These are phyloP conservation scores for Quercus mongolica DNA, from an alignment of 306 rosid species.

Conservation along the genomic window DNA sequence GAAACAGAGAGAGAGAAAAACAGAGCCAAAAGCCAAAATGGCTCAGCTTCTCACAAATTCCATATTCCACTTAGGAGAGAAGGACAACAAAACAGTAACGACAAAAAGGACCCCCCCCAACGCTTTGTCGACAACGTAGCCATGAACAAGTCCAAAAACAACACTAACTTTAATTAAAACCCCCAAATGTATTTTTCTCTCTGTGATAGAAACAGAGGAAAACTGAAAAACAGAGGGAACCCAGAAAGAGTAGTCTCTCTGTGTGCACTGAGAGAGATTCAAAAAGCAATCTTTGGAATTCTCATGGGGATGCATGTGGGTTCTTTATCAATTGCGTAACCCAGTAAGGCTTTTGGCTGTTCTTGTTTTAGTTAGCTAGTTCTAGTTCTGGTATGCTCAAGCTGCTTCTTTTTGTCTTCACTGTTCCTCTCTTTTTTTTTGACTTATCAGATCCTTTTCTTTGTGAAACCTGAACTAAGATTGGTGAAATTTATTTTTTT, in stretches of 20 bases:
- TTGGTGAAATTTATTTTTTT: not conserved
- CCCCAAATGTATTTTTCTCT: slow-evolving; percentile 23
- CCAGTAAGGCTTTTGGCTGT: slow-evolving; percentile 38
- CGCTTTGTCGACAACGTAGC: slow-evolving; percentile 73
- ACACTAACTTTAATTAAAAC: slow-evolving; percentile 22
- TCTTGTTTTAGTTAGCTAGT: slow-evolving; percentile 9
- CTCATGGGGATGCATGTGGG: slow-evolving; percentile 32
- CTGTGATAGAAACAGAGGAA: slow-evolving; percentile 19
- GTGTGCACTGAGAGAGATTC: slow-evolving; percentile 6
- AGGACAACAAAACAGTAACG: slow-evolving; percentile 59
- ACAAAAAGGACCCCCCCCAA: slow-evolving; percentile 61
- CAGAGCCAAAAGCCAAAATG: slow-evolving; percentile 3
- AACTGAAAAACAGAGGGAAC: not conserved
- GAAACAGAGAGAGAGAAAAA: slow-evolving; percentile 9
- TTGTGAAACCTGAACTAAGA: slow-evolving; percentile 14
- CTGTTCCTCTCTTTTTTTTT: not conserved
- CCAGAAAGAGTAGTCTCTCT: not conserved
- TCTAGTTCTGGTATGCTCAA: not conserved
- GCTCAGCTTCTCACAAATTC: slow-evolving; percentile 45
- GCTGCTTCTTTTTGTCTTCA: slow-evolving; percentile 34
- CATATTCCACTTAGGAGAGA: slow-evolving; percentile 53
- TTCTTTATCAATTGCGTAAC: slow-evolving; percentile 43
- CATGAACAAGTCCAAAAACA: slow-evolving; percentile 35
- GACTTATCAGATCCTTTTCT: slow-evolving; percentile 21
- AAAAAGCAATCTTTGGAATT: slow-evolving; percentile 40